phyloP scores from a whole-genome alignment of 2,329 filamentous ascomycete genomes.

The Aspergillus sclerotialis region DNA sequence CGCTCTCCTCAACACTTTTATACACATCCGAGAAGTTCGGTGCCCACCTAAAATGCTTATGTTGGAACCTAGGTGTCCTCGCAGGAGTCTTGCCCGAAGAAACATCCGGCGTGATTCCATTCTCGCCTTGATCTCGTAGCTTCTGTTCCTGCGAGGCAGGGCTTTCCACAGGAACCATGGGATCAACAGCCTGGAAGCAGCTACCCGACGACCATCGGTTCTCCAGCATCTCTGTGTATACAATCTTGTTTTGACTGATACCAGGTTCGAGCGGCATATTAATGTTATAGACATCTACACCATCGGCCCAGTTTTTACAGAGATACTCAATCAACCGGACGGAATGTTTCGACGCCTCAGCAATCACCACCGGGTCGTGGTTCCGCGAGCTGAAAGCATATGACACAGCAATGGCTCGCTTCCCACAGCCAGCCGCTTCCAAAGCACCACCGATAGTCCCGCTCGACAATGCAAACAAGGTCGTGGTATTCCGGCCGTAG shows the following conservation, averaged over 20 bases:
- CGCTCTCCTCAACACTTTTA: conserved; percentile 71
- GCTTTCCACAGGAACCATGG: conserved; percentile 52
- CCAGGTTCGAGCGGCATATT: conserved; percentile 81
- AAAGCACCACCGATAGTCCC: conserved; percentile 72
- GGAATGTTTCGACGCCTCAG: conserved; percentile 65
- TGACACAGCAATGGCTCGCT: conserved; percentile 70
- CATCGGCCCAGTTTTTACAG: conserved; percentile 63
- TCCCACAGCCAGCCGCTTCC: conserved; percentile 66
- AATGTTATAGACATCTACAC: conserved; percentile 79
- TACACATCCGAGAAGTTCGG: conserved; percentile 83
- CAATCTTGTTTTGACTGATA: conserved; percentile 62
- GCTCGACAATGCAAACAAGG: conserved; percentile 69
- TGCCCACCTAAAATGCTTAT: conserved; percentile 93
- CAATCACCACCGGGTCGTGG: conserved; percentile 76
- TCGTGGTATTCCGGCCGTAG: conserved; percentile 75
- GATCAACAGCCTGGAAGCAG: conserved; percentile 75
- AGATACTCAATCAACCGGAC: conserved; percentile 75
- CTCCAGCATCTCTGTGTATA: conserved; percentile 83
- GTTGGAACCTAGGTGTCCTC: conserved; percentile 50
- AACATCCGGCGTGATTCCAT: conserved; percentile 20
- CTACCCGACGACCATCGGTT: conserved; percentile 83
- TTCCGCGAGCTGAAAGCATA: conserved; percentile 85
- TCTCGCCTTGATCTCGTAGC: conserved; percentile 60
- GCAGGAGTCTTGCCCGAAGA: conserved; percentile 14
- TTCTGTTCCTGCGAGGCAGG: conserved; percentile 63